phyloP scores from a whole-genome alignment of 345 rosid species.

The Corchorus capsularis region DNA sequence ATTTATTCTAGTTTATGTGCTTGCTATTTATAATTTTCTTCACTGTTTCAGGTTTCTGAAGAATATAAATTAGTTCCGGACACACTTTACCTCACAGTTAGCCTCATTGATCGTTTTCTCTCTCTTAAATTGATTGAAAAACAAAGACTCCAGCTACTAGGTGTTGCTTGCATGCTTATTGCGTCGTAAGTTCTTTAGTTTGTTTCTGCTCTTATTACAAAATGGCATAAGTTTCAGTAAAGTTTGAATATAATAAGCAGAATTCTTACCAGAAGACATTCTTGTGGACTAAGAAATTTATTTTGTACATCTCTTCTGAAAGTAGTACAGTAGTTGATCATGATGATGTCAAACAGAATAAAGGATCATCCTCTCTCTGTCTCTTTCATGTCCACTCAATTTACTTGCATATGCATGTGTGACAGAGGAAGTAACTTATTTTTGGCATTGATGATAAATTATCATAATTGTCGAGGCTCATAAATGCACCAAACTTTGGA shows the following conservation, averaged over 20 bases:
- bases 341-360: background rate
- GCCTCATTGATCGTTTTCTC: conserved; percentile 86
- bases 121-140: conserved; percentile 66
- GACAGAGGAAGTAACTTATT: background rate
- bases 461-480: conserved; percentile 1
- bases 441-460: background rate
- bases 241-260: background rate
- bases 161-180: conserved; percentile 94
- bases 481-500: background rate
- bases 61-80: conserved; percentile 89
- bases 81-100: conserved; percentile 89
- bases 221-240: background rate
- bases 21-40: conserved; percentile 18
- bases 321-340: background rate
- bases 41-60: conserved; percentile 73
- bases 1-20: background rate
- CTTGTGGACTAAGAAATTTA: background rate
- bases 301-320: conserved; percentile 9
- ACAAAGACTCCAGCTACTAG: conserved; percentile 90
- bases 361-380: background rate
- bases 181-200: conserved; percentile 76
- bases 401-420: conserved; percentile 5
- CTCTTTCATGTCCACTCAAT: background rate
- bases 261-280: background rate
- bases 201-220: background rate